Percentiles rank a stretch among this genome's conserved stretches.
phyloP scores from a whole-genome alignment of 108 stramenopile species.

The Conticribra weissflogii region DNA sequence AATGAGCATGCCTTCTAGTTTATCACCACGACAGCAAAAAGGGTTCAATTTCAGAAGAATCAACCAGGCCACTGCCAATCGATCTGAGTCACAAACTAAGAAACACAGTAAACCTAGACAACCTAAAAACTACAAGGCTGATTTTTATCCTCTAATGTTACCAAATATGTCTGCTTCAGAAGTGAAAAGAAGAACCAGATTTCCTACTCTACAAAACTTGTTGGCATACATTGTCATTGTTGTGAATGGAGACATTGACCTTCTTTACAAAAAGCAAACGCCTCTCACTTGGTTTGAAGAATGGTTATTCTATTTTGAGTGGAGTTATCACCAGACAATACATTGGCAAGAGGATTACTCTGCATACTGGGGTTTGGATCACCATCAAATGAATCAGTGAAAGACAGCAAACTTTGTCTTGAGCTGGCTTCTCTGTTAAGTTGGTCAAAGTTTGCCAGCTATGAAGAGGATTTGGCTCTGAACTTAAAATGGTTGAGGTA shows the following conservation, averaged over 20 bases:
- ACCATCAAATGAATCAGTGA: constrained; percentile 12
- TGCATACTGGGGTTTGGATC: constrained; percentile 9
- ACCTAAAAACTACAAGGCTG: neutral
- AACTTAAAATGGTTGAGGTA: constrained; percentile 6
- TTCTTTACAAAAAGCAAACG: neutral
- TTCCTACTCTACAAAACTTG: neutral
- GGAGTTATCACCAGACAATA: constrained; percentile 13
- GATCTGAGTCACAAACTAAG: neutral
- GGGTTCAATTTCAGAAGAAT: neutral
- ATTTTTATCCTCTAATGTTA: neutral
- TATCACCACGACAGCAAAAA: neutral
- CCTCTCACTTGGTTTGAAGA: constrained; percentile 21
- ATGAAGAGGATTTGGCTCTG: constrained; percentile 26
- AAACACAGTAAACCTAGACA: neutral
- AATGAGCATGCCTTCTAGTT: neutral
- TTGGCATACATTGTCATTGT: constrained; percentile 9
- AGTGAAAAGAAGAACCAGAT: constrained; percentile 19
- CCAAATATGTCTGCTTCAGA: constrained; percentile 6
- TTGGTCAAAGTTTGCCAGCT: constrained; percentile 32
- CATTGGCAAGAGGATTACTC: neutral
- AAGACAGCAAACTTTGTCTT: constrained; percentile 12
- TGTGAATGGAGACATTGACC: constrained; percentile 12
- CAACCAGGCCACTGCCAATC: neutral
- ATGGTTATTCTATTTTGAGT: constrained; percentile 16
- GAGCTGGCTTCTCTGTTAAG: neutral